A percentile compares a stretch with the other conserved stretches of the same genome.
Evolutionary conservation across 1,139 yeast genomes (phyloP).

Genomic region (Candida neerlandica): DNA sequence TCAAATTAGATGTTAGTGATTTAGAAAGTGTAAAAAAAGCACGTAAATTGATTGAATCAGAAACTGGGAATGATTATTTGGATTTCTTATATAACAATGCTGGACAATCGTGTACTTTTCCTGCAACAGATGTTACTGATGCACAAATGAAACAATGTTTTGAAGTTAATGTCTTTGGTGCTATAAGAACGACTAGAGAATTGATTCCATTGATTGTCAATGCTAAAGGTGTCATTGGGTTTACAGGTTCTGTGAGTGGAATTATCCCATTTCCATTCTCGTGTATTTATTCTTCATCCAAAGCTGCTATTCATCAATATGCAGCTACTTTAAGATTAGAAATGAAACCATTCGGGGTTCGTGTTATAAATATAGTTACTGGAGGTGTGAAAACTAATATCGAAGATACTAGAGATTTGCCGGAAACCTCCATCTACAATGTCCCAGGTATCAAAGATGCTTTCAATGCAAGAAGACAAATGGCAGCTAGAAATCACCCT

Average conservation of each 20-base stretch:
- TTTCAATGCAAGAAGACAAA: slow-evolving; percentile 53
- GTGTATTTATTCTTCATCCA: slow-evolving; percentile 66
- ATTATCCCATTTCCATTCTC: slow-evolving; percentile 71
- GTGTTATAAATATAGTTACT: slow-evolving; percentile 50
- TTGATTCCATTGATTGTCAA: slow-evolving; percentile 59
- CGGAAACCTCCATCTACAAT: slow-evolving; percentile 56
- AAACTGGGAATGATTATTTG: slow-evolving; percentile 47
- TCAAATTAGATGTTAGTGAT: slow-evolving; percentile 48
- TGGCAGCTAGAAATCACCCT: slow-evolving; percentile 65
- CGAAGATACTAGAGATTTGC: slow-evolving; percentile 51
- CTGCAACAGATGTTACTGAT: slow-evolving; percentile 69
- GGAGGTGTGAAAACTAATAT: slow-evolving; percentile 72
- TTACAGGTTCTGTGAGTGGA: slow-evolving; percentile 77
- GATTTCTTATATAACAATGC: slow-evolving; percentile 55
- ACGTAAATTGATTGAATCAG: slow-evolving; percentile 37
- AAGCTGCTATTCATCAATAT: slow-evolving; percentile 76
- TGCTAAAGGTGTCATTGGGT: slow-evolving; percentile 70
- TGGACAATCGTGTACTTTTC: slow-evolving; percentile 65
- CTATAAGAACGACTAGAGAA: slow-evolving; percentile 64
- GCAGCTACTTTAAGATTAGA: slow-evolving; percentile 65
- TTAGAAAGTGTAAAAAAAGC: slow-evolving; percentile 51
- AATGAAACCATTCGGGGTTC: slow-evolving; percentile 71
- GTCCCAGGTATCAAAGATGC: slow-evolving; percentile 52
- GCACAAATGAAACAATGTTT: slow-evolving; percentile 56
- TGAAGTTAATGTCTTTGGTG: slow-evolving; percentile 72